Evolutionary conservation across 2,329 filamentous ascomycete species (phyloP).

Genomic region (Tolypocladium pustulatum): DNA sequence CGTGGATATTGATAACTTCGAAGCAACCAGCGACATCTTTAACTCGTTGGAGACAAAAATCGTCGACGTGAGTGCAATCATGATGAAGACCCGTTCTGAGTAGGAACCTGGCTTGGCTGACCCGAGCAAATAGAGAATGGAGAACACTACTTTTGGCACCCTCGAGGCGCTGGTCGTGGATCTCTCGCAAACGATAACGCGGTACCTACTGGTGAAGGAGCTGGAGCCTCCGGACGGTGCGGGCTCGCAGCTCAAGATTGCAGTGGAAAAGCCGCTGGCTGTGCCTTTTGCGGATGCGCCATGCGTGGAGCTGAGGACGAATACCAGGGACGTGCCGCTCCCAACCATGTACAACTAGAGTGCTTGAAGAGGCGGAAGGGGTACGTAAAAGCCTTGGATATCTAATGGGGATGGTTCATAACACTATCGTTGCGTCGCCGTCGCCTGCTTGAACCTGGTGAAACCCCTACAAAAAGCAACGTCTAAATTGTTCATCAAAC

Average conservation of each 20-base stretch:
- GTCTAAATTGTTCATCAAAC: not conserved
- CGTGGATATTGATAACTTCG: constrained; percentile 47
- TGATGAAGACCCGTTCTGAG: too few species aligned
- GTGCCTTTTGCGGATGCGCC: constrained; percentile 64
- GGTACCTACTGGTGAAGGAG: constrained; percentile 23
- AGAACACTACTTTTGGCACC: constrained; percentile 48
- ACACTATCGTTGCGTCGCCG: not conserved
- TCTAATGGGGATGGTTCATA: not conserved
- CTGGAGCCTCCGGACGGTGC: constrained; percentile 5
- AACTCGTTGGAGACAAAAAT: constrained; percentile 46
- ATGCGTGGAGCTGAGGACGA: constrained; percentile 42
- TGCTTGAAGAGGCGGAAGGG: not conserved
- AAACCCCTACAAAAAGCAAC: not conserved
- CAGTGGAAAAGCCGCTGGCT: constrained; percentile 62
- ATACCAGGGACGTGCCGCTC: constrained; percentile 13
- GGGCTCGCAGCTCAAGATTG: constrained; percentile 46
- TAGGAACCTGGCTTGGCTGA: not conserved
- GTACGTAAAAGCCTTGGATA: not conserved
- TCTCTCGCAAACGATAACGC: constrained; percentile 34
- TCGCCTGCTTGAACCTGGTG: not conserved
- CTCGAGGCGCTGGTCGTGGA: constrained; percentile 49
- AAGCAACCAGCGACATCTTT: constrained; percentile 37
- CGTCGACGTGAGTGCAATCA: constrained; percentile 40
- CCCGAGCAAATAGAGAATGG: constrained; percentile 32
- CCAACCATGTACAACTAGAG: not conserved